These are phyloP conservation scores for Penicillium frequentans DNA, from an alignment of 2,329 filamentous ascomycete genomes.

Conservation along the genomic window DNA sequence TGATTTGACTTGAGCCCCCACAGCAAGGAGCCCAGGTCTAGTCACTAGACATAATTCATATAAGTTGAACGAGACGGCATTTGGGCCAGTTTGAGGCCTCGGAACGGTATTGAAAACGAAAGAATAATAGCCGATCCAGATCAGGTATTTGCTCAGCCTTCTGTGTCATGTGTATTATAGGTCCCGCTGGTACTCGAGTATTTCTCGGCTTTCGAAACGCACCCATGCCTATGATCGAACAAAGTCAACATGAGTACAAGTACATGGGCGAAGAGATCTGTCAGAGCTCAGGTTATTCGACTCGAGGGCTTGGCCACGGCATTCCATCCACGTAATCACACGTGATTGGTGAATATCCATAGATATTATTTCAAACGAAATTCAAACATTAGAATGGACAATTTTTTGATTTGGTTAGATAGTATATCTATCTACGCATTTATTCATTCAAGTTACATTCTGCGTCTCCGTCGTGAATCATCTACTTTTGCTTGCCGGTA, in stretches of 20 bases:
- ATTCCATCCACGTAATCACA: too few relatives aligned
- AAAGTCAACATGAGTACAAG: too few relatives aligned
- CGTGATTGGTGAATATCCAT: too few relatives aligned
- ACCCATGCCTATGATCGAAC: too few relatives aligned
- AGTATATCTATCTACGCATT: background rate
- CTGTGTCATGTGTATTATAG: background rate
- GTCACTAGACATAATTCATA: background rate
- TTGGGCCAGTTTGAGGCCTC: too few relatives aligned
- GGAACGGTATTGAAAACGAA: too few relatives aligned
- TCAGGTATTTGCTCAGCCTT: background rate
- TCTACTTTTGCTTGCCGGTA: constrained; percentile 57
- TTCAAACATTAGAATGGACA: background rate
- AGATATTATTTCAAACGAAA: background rate
- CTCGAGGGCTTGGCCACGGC: too few relatives aligned
- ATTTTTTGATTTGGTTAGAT: background rate
- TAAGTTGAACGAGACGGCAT: background rate
- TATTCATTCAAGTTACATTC: background rate
- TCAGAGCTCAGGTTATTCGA: too few relatives aligned
- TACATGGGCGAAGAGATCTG: too few relatives aligned
- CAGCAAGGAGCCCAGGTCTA: too few relatives aligned
- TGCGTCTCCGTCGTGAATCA: background rate
- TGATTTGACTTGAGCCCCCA: background rate
- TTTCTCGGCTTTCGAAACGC: too few relatives aligned
- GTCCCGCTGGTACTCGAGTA: background rate
- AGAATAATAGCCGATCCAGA: background rate